Percentiles rank a stretch among this genome's conserved stretches.
These are phyloP conservation scores for Globisporangium camurandrum DNA, from an alignment of 352 stramenopile species.

Conservation along the genomic window DNA sequence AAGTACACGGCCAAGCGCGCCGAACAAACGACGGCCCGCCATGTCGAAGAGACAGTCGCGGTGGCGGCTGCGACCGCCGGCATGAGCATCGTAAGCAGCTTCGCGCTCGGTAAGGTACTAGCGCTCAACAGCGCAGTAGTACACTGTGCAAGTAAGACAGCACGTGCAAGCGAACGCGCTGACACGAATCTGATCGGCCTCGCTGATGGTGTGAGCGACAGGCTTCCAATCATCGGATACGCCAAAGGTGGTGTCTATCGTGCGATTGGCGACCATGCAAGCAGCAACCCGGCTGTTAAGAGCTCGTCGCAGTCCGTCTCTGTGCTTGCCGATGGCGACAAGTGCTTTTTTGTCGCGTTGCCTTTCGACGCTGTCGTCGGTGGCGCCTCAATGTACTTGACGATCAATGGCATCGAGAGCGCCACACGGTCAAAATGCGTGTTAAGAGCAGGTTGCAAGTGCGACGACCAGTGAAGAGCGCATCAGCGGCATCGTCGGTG, in stretches of 20 bases:
- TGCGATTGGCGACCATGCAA: slow-evolving; percentile 2
- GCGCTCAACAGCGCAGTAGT: slow-evolving; percentile 8
- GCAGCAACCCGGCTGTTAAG: slow-evolving; percentile 3
- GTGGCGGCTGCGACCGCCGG: slow-evolving; percentile 3
- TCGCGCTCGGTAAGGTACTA: slow-evolving; percentile 7
- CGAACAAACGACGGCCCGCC: slow-evolving; percentile 9
- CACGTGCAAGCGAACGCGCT: background rate
- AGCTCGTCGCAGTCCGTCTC: slow-evolving; percentile 4
- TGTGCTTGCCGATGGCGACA: slow-evolving; percentile 5
- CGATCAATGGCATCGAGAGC: slow-evolving; percentile 10
- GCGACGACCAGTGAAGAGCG: slow-evolving; percentile 1
- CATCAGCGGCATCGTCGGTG: slow-evolving; percentile 7
- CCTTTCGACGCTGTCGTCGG: slow-evolving; percentile 6
- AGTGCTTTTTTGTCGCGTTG: slow-evolving; percentile 1
- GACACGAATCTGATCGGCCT: background rate
- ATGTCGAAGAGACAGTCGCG: slow-evolving; percentile 8
- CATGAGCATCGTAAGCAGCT: slow-evolving; percentile 5
- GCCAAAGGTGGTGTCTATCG: slow-evolving; percentile 6
- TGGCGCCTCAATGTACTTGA: slow-evolving; percentile 8
- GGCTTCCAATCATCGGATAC: slow-evolving; percentile 9
- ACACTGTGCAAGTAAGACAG: slow-evolving; percentile 4
- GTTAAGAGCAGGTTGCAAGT: slow-evolving; percentile 4
- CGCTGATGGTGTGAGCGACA: slow-evolving; percentile 6
- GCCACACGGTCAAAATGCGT: slow-evolving; percentile 8
- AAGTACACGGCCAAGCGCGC: slow-evolving; percentile 10